Base-by-base conservation (phyloP, 2,329 filamentous ascomycete species). In the Epichloe scottii region DNA sequence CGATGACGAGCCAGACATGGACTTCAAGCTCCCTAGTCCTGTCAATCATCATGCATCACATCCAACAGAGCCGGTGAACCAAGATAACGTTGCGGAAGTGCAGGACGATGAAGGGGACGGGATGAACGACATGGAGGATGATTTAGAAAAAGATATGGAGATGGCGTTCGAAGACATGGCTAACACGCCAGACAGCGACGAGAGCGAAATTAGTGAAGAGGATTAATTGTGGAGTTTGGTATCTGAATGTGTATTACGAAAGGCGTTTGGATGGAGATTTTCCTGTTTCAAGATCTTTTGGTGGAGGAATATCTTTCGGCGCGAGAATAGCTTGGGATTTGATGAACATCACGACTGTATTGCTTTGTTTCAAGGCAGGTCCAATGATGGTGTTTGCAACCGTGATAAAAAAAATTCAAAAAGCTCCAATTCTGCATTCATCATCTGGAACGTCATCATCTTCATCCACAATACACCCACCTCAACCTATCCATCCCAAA, bases 151-250 rank as follows among this genome's bases (percentile, higher is more conserved):
- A 59, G 71, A 75, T 30, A 63, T 82, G 40, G 77, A 77, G 50
- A 76, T 74, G 21, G 66, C 66, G 1, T 67, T 68, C 59, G 66
- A 65, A 48, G 77, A 81, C 57, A 69, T 83, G 61, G 77, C 78
- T 57, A 76, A 76, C 37, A 74, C 69, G 54, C 69, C 72, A 30
- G 35, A 40, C 2, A 48, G 26, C 10, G 78, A 80, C 49, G 80
- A 84, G 63, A 84, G 80, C 56, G 79, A 82, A 57, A 79, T 84
- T 50, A 84, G 81, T 56, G 81, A 84, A 61, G 81, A 84, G 62
- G 81, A 84, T 61, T 84, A 43, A 19, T n/a, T 21, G 42, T 37
- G 34, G 46, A 34, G 39, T 26, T 40, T 44, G 46, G 45, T 15
- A 30, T 43, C 26, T 17, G 42, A 19, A 33, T 23, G 11, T 40